Evolutionary conservation across 441 rosid species (phyloP), one percentile per base, ranked within the genome.

Genomic region (Capsella rubella): DNA sequence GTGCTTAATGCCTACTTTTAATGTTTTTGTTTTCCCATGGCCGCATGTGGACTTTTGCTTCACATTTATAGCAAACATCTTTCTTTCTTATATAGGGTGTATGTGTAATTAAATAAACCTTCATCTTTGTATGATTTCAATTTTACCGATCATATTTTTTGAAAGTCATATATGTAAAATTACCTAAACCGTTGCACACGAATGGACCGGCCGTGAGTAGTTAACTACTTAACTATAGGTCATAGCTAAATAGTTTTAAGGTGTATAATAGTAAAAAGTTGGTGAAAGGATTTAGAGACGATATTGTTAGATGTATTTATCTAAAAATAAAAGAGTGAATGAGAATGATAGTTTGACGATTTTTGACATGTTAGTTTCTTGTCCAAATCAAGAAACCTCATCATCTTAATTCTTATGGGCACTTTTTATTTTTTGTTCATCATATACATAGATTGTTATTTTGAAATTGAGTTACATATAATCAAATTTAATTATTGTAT

Each of bases 371-470:
- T 87, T 85, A 88, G 94, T 86, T 92, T 82, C 88, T 81, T 81
- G 96, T 90, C 94, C 79, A 75, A 60, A 83, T 90, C 96, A 85
- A 82, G 83, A 81, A 81, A 64, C 83, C 14, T 57, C 79, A 64
- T 78, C 81, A 55, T 67, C 82, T 70, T 25, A 39, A 28, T 66
- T 21, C 25, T 21, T 21, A 65, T 18, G 47, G 46, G 12, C 13
- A 9, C 5, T 13, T 31, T 25, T 40, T 40, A 0, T 14, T 7
- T 37, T 68, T 11, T 6, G 11, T 25, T 50, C 28, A 25, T 50
- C 25, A 11, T 57, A 64, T 64, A 35, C 6, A 14, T 71, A 79
- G 70, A 79, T 81, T 81, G 67, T 57, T 71, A 72, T 73, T 74
- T 73, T 77, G 49, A 79, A 77, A 78, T 59, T 68, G 60, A 70